Percentiles rank a stretch among this genome's conserved stretches.
These are phyloP conservation scores for Martensiomyces pterosporus DNA, from an alignment of 192 early-diverging fungal genomes.

Conservation along the genomic window DNA sequence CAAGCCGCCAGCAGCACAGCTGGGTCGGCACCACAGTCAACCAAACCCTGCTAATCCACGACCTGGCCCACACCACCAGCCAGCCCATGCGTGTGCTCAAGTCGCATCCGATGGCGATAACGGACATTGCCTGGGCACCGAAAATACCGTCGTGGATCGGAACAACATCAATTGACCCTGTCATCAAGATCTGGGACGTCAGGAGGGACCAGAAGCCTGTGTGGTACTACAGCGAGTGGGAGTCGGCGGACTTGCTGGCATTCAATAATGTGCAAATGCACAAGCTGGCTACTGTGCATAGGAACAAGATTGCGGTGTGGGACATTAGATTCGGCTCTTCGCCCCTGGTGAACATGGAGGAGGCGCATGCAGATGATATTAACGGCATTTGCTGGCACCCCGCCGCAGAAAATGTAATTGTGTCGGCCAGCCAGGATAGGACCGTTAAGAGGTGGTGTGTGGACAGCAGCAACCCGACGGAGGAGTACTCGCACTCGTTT, in stretches of 20 bases:
- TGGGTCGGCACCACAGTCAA: conserved; percentile 41
- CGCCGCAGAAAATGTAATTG: conserved; percentile 7
- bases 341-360: conserved; percentile 27
- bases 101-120: conserved; percentile 41
- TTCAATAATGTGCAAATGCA: conserved; percentile 34
- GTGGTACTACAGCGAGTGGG: conserved; percentile 46
- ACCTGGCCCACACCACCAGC: conserved; percentile 23
- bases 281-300: conserved; percentile 41
- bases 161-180: conserved; percentile 41
- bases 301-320: conserved; percentile 42
- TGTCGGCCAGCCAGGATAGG: conserved; percentile 33
- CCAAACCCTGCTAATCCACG: conserved; percentile 37
- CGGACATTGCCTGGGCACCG: conserved; percentile 42
- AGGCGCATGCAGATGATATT: conserved; percentile 39
- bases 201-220: conserved; percentile 41
- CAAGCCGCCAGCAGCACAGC: conserved; percentile 28
- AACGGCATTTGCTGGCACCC: conserved; percentile 44
- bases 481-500: conserved; percentile 22
- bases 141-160: conserved; percentile 38
- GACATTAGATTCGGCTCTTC: conserved; percentile 40
- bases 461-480: conserved; percentile 4
- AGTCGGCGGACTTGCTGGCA: conserved; percentile 31
- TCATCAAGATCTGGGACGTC: conserved; percentile 47
- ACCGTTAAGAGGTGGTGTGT: conserved; percentile 34
- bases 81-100: conserved; percentile 35